These are phyloP conservation scores for Stenogyne calaminthoides DNA, from an alignment of 305 asterid species.

Conservation along the genomic window DNA sequence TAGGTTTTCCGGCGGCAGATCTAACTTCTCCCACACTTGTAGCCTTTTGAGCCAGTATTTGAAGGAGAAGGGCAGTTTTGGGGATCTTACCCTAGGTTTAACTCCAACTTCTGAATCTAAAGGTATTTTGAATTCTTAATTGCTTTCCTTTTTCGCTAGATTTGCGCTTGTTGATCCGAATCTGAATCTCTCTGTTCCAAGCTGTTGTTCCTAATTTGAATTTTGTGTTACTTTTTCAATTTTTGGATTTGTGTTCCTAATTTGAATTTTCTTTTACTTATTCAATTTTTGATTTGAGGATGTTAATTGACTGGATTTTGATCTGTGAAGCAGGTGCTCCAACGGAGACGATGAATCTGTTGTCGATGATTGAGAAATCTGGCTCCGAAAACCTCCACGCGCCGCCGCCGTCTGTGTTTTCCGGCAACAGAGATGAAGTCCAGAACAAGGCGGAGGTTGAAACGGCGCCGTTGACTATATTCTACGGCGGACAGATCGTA, in stretches of 20 bases:
- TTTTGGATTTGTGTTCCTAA: conserved; percentile 17
- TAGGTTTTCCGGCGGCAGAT: conserved; percentile 50
- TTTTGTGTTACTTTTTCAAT: neutral
- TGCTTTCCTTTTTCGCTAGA: neutral
- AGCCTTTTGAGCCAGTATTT: conserved; percentile 68
- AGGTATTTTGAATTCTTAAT: conserved; percentile 35
- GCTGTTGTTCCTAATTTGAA: conserved; percentile 29
- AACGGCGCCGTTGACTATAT: conserved; percentile 55
- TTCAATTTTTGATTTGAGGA: neutral
- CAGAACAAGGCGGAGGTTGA: conserved; percentile 24
- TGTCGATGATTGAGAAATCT: conserved; percentile 45
- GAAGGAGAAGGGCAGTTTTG: conserved; percentile 76
- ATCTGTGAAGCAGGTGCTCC: conserved; percentile 38
- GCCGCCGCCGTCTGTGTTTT: neutral
- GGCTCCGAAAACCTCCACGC: conserved; percentile 9
- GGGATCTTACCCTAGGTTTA: conserved; percentile 66
- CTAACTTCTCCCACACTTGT: conserved; percentile 72
- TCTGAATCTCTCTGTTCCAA: neutral
- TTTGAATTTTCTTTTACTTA: neutral
- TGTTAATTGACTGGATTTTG: neutral
- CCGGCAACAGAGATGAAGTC: conserved; percentile 14
- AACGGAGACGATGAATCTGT: conserved; percentile 43
- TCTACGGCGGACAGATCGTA: conserved; percentile 50
- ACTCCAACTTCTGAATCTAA: conserved; percentile 41
- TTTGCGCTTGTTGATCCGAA: too few species aligned